Percentiles rank a stretch among this genome's conserved stretches.
Conservation (phyloP, 2,329 filamentous ascomycete species). For the Aspergillus sclerotialis region DNA sequence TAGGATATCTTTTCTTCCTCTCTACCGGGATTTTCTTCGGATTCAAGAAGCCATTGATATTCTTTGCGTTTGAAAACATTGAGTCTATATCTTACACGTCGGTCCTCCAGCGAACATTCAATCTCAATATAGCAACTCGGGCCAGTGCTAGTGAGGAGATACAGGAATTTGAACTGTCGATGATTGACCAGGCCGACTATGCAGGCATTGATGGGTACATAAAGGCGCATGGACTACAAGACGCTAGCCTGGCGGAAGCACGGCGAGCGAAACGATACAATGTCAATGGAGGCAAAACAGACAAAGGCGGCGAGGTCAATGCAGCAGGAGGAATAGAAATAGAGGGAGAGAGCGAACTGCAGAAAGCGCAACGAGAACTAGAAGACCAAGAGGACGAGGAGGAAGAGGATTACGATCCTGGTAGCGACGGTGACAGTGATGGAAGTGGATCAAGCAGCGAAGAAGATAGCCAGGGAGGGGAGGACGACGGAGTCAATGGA, state of each 20-base stretch:
- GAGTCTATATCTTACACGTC: conserved; percentile 58
- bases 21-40: conserved; percentile 56
- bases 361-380: conserved; percentile 52
- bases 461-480: conserved; percentile 26
- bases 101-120: conserved; percentile 60
- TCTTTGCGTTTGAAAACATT: conserved; percentile 54
- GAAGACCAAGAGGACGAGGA: conserved; percentile 43
- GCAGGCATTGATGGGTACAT: conserved; percentile 57
- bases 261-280: conserved; percentile 55
- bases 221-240: conserved; percentile 54
- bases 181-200: conserved; percentile 60
- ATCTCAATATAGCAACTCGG: conserved; percentile 50
- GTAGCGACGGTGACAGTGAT: conserved; percentile 42
- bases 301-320: conserved; percentile 13
- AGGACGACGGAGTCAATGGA: conserved; percentile 20
- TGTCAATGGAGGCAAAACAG: conserved; percentile 33
- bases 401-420: conserved; percentile 46
- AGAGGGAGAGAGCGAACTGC: conserved; percentile 47
- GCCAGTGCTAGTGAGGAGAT: conserved; percentile 31
- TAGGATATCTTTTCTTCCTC: conserved; percentile 60
- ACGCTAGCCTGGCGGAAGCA: conserved; percentile 56
- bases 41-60: conserved; percentile 59
- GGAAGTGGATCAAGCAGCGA: conserved; percentile 40
- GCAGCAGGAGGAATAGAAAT: conserved; percentile 35
- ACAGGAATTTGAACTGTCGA: conserved; percentile 57